phyloP scores from a whole-genome alignment of 192 early-diverging fungal genomes.

The Coemansia sp. region DNA sequence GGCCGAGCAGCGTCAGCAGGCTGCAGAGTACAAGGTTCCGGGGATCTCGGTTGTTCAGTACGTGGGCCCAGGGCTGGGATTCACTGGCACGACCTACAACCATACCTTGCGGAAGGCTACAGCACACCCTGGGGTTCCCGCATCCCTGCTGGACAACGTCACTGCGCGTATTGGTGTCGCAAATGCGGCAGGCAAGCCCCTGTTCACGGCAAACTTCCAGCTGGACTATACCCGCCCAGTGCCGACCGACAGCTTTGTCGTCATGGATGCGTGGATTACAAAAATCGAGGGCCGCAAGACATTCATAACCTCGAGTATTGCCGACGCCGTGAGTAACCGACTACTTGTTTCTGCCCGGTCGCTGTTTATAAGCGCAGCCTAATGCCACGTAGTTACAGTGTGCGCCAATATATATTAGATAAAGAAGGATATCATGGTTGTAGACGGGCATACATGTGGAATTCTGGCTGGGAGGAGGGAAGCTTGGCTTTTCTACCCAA shows the following conservation, averaged over 20 bases:
- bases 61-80: conserved; percentile 14
- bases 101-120: neutral
- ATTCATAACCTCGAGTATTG: conserved; percentile 16
- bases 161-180: conserved; percentile 26
- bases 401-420: too few species aligned
- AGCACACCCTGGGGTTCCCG: conserved; percentile 20
- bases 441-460: too few species aligned
- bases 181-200: conserved; percentile 14
- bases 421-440: too few species aligned
- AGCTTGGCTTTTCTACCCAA: too few species aligned
- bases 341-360: conserved; percentile 17
- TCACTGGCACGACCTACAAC: conserved; percentile 1
- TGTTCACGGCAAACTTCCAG: conserved; percentile 40
- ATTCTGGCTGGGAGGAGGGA: too few species aligned
- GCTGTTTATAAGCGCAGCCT: conserved; percentile 24
- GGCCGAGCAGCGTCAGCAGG: neutral
- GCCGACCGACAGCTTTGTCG: conserved; percentile 14
- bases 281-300: conserved; percentile 29
- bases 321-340: conserved; percentile 19
- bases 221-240: conserved; percentile 21
- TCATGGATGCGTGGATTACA: conserved; percentile 37
- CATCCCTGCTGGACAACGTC: conserved; percentile 30
- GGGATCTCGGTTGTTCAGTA: conserved; percentile 31
- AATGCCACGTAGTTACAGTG: too few species aligned
- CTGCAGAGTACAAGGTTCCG: neutral